A percentile compares a stretch with the other conserved stretches of the same genome.
These are phyloP conservation scores for Solanum aculeatissimum DNA, from an alignment of 305 asterid genomes.

Conservation along the genomic window DNA sequence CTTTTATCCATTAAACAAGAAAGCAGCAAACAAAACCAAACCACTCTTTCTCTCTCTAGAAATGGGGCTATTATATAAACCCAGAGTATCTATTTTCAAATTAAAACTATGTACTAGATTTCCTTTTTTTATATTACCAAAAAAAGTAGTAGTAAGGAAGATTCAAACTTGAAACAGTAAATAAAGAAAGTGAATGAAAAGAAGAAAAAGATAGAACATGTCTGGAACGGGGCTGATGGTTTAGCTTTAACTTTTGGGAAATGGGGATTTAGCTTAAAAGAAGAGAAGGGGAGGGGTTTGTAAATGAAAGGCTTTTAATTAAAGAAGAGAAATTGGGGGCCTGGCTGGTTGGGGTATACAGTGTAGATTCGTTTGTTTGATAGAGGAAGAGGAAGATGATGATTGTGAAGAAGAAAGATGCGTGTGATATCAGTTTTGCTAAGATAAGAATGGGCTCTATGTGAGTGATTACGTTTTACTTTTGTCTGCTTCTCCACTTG, in stretches of 20 bases:
- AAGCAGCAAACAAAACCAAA: neutral
- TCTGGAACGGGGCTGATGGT: neutral
- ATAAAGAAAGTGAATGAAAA: neutral
- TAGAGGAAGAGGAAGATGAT: neutral
- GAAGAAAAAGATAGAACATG: neutral
- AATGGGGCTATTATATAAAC: neutral
- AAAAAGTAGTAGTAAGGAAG: neutral
- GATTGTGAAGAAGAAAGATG: neutral
- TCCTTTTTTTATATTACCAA: neutral
- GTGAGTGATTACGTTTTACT: neutral
- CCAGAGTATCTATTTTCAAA: neutral
- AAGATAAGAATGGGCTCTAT: neutral
- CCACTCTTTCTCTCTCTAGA: neutral
- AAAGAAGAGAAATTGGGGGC: neutral
- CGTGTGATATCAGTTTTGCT: neutral
- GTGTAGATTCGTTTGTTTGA: neutral
- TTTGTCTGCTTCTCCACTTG: neutral
- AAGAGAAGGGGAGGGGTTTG: neutral
- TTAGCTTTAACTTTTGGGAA: neutral
- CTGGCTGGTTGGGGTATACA: neutral
- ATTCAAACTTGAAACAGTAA: constrained; percentile 1
- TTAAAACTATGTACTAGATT: neutral
- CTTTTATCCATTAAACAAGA: constrained; percentile 18
- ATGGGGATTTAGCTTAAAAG: constrained; percentile 1
- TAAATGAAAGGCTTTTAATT: neutral